Base-by-base conservation (phyloP, 345 rosid species). In the Citrus unshiu region DNA sequence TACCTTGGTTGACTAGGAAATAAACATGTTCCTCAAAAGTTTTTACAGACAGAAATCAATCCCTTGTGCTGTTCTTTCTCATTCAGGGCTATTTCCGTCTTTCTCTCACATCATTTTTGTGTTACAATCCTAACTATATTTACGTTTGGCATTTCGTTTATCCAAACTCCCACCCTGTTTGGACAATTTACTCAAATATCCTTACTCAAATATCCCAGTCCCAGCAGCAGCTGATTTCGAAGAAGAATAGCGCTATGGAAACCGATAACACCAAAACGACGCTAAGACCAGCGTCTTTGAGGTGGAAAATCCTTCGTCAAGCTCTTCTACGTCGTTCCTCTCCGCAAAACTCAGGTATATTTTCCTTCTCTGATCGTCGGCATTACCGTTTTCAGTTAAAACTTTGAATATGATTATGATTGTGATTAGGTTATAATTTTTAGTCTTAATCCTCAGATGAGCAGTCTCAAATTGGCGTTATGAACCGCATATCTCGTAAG, bases 261-360 rank as follows among this genome's bases (percentile, higher is more conserved):
- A 49, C 72, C 24, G 37, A 54, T 30, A 57, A 32, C 60, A 74
- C 13, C 39, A 37, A 7, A 29, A 34, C 78, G 43, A 72, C 63
- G 3, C 29, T 81, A 5, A 85, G 78, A 51, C 79, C 90, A 2
- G 85, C 95, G 21, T 86, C 87, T 76, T 84, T 90, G 27, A 76
- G 93, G 86, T 91, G 94, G 98, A 78, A 77, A 51, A 91, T 92
- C 77, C 92, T 92, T 72, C 95, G 97, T 25, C 89, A 83, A 75
- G 97, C 95, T 18, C 90, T 95, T 72, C 91, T 89, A 57, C 88
- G 81, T 68, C 86, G 82, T 9, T 46, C 72, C 78, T 64, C 85
- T 32, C 19, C 66, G 3, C 73, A n/a, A 34, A 83, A 80, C 78
- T 77, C 86, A n/a, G 84, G 94, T 88, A 73, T 60, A 7, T 19